Evolutionary conservation across 1,284 basidiomycete species (phyloP).

Genomic region (Ustilago loliicola): DNA sequence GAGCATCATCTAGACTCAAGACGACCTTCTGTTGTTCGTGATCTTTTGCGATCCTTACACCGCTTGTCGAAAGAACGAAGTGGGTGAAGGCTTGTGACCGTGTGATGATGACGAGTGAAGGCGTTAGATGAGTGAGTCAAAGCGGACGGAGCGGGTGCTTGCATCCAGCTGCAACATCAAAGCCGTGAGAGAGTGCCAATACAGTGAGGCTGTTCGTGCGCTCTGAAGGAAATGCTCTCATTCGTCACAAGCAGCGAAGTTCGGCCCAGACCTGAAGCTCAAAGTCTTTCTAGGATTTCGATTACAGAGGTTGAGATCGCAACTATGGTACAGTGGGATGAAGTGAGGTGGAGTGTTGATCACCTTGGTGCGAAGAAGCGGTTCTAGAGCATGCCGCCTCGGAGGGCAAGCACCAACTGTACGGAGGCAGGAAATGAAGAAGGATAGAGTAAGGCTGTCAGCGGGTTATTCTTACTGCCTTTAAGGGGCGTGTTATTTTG

Average conservation of each 20-base stretch:
- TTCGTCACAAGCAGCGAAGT: too few species aligned
- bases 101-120: background rate
- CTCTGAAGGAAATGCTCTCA: too few species aligned
- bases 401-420: conserved; percentile 65
- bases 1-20: conserved; percentile 29
- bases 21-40: background rate
- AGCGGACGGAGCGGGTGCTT: too few species aligned
- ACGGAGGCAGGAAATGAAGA: background rate
- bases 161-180: too few species aligned
- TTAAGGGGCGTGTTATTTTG: background rate
- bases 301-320: background rate
- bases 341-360: background rate
- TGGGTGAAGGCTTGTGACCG: background rate
- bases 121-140: background rate
- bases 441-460: background rate
- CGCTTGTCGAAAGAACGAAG: background rate
- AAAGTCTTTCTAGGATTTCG: background rate
- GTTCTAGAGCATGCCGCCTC: conserved; percentile 51
- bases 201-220: too few species aligned
- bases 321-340: conserved; percentile 19
- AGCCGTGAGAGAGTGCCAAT: too few species aligned
- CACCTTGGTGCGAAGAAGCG: background rate
- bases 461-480: background rate
- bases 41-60: background rate
- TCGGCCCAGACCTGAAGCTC: background rate